These are phyloP conservation scores for Metschnikowia similis DNA, from an alignment of 805 yeast genomes.

Conservation along the genomic window DNA sequence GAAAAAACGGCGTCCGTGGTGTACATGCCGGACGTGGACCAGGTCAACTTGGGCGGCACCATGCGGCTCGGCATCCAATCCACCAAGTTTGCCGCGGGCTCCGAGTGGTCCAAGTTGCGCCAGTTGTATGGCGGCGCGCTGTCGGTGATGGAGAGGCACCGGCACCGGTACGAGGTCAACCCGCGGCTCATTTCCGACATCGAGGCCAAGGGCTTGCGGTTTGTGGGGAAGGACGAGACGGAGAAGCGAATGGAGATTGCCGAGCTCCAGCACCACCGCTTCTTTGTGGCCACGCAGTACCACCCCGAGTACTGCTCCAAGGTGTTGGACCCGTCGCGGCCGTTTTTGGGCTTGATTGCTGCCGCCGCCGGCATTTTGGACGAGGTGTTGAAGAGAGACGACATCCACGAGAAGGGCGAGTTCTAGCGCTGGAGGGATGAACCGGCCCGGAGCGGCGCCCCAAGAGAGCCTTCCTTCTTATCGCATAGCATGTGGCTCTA, in stretches of 20 bases:
- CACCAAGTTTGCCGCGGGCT: constrained; percentile 67
- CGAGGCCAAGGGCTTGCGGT: constrained; percentile 75
- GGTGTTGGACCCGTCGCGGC: constrained; percentile 94
- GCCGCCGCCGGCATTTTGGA: constrained; percentile 85
- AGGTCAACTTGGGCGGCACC: constrained; percentile 94
- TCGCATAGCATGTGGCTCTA: no score
- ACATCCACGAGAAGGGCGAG: constrained; percentile 42
- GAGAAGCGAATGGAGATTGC: constrained; percentile 91
- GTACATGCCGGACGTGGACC: constrained; percentile 98
- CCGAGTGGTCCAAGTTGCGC: constrained; percentile 68
- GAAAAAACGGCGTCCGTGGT: constrained; percentile 74
- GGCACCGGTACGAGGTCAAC: constrained; percentile 97
- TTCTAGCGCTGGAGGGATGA: constrained; percentile 19
- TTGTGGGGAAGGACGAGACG: constrained; percentile 90
- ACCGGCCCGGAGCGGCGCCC: no score
- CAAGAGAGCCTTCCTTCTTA: no score
- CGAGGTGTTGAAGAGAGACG: constrained; percentile 48
- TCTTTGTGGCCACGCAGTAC: constrained; percentile 92
- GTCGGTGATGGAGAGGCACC: constrained; percentile 85
- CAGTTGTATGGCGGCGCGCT: constrained; percentile 70
- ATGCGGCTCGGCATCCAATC: constrained; percentile 97
- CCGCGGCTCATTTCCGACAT: constrained; percentile 70
- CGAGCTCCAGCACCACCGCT: constrained; percentile 84
- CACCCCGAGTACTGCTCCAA: constrained; percentile 98
- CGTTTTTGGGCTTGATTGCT: constrained; percentile 93